phyloP scores from a whole-genome alignment of 495 filamentous ascomycete genomes.

The Neurospora intermedia region DNA sequence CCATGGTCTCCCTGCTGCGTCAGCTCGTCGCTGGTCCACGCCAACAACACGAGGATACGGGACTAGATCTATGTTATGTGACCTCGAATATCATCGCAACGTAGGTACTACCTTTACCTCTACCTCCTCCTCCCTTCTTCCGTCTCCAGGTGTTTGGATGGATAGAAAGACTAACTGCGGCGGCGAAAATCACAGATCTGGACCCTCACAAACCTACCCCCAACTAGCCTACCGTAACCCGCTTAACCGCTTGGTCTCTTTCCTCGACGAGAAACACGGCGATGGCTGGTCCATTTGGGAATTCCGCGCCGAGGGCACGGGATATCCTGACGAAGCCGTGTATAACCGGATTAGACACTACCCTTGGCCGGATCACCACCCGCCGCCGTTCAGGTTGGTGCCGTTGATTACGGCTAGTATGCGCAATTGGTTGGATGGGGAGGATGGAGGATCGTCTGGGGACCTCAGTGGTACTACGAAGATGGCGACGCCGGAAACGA shows the following conservation, averaged over 20 bases:
- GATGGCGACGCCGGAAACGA: neutral
- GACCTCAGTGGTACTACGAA: neutral
- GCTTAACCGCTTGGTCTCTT: conserved; percentile 69
- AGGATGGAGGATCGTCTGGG: conserved; percentile 1
- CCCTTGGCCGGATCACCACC: conserved; percentile 95
- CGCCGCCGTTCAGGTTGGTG: conserved; percentile 81
- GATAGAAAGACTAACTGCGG: no score
- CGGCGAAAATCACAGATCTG: conserved; percentile 41
- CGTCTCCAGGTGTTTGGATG: neutral
- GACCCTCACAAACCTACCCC: conserved; percentile 78
- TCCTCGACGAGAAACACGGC: conserved; percentile 75
- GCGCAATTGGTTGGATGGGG: conserved; percentile 63
- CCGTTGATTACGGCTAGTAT: conserved; percentile 83
- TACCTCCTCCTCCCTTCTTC: neutral
- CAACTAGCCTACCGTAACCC: conserved; percentile 89
- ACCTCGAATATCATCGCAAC: conserved; percentile 63
- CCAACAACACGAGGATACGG: conserved; percentile 70
- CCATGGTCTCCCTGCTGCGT: conserved; percentile 44
- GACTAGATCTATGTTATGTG: conserved; percentile 92
- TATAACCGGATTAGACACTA: conserved; percentile 76
- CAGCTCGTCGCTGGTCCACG: conserved; percentile 66
- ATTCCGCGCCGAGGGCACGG: conserved; percentile 91
- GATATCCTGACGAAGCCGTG: conserved; percentile 84
- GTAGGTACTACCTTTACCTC: conserved; percentile 25
- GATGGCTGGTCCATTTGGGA: conserved; percentile 90